Base-by-base conservation (phyloP, 305 asterid species). In the Solanum hybrid region DNA sequence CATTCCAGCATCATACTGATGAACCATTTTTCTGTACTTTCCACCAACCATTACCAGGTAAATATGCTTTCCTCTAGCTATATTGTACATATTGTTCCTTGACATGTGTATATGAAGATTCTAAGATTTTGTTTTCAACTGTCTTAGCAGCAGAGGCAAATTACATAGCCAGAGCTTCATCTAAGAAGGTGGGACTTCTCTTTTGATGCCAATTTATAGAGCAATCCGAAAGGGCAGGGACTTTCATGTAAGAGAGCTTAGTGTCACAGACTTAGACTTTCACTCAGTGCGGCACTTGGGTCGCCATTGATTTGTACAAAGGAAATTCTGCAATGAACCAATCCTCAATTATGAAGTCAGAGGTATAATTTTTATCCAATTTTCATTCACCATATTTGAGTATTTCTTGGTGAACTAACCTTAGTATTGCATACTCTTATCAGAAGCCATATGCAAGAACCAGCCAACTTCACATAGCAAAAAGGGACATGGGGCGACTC, bases 381-480 rank as follows among this genome's bases (percentile, higher is more conserved):
- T 56, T 81, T 4, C 69, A 40, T 26, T 80, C 69, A 81, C 37
- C 26, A 7, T 40, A 51, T 31, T 29, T 31, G 87, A 20, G 32
- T 51, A 17, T 17, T 46, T 82, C 72, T 29, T 85, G 77, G n/a
- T 80, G 82, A 82, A 17, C 56, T 79, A 3, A 66, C 11, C 69
- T 91, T 12, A n/a, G 7, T 14, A 32, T 64, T 69, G 38, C 80
- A 32, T 60, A n/a, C 26, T 84, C 22, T 35, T 27, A n/a, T 46
- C 92, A 93, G 96, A 92, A 89, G 92, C 90, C 90, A 16, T 81
- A 89, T 80, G 64, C 92, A 75, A 91, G 91, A 81, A 90, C 92
- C 60, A 91, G 95, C 89, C 97, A 94, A 91, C 94, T 94, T 80
- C 96, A 93, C 89, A 91, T 60, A 86, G 95, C 95, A 12, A 92